Evolutionary conservation across 305 asterid genomes (phyloP).

Genomic region (Euphrasia arctica): DNA sequence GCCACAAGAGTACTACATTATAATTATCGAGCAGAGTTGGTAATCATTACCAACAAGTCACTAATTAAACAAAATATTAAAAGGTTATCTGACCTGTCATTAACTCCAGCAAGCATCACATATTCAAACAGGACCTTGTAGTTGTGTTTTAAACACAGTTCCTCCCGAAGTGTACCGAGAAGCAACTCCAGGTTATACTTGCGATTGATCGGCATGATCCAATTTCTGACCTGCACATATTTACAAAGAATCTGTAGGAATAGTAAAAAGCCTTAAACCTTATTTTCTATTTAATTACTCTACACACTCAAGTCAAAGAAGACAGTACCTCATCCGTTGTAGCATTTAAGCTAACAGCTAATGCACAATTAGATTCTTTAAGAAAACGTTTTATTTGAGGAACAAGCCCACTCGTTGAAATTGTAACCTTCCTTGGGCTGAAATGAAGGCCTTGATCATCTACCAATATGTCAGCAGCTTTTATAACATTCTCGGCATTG

Average conservation of each 20-base stretch:
- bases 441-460: constrained; percentile 95
- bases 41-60: constrained; percentile 8
- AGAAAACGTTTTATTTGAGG: constrained; percentile 83
- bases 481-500: constrained; percentile 78
- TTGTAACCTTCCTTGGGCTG: constrained; percentile 92
- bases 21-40: constrained; percentile 6
- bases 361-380: constrained; percentile 73
- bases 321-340: constrained; percentile 82
- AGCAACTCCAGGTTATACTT: constrained; percentile 80
- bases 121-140: constrained; percentile 91
- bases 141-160: constrained; percentile 57
- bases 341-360: constrained; percentile 97
- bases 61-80: constrained; percentile 5
- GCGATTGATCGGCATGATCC: constrained; percentile 99
- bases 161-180: constrained; percentile 84
- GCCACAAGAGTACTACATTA: background rate
- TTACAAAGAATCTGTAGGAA: constrained; percentile 18
- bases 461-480: constrained; percentile 86
- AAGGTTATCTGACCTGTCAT: constrained; percentile 63
- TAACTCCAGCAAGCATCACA: constrained; percentile 96
- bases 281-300: background rate
- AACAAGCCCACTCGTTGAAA: constrained; percentile 95
- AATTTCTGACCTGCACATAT: constrained; percentile 74
- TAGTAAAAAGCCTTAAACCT: constrained; percentile 9
- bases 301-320: constrained; percentile 5